Percentiles rank a stretch among this genome's conserved stretches.
Conservation (phyloP, 139 green algal species). For the Zygnema cylindricum region DNA sequence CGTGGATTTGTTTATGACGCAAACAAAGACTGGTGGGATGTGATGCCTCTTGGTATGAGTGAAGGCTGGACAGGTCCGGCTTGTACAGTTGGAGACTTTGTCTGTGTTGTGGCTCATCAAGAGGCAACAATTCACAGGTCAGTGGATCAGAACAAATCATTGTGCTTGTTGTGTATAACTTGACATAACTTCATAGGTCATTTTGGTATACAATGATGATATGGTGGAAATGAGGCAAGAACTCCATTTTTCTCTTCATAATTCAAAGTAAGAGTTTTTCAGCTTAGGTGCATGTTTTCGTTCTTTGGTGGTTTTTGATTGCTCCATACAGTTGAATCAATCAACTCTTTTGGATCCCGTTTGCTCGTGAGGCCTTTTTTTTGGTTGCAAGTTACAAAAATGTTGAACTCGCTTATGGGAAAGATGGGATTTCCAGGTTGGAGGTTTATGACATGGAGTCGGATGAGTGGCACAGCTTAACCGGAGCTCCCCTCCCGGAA, state of each 20-base stretch:
- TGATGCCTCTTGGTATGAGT: conserved; percentile 21
- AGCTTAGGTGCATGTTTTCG: too few relatives aligned
- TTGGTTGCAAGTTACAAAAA: too few relatives aligned
- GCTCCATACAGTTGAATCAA: too few relatives aligned
- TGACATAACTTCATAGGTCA: neutral
- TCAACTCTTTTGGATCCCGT: too few relatives aligned
- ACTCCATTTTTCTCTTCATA: neutral
- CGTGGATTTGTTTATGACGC: conserved; percentile 8
- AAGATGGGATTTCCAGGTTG: neutral
- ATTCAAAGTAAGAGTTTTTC: too few relatives aligned
- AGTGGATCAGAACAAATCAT: neutral
- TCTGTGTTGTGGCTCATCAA: neutral
- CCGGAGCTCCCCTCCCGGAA: neutral
- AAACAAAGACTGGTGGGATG: neutral
- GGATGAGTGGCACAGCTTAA: neutral
- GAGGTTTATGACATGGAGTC: neutral
- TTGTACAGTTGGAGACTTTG: neutral
- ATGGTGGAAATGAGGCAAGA: neutral
- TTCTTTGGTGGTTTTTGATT: too few relatives aligned
- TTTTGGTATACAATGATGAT: neutral
- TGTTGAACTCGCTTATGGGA: neutral
- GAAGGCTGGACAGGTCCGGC: conserved; percentile 16
- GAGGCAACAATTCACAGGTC: neutral
- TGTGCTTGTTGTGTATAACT: neutral
- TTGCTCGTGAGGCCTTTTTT: too few relatives aligned